Percentiles rank a stretch among this genome's conserved stretches.
phyloP scores from a whole-genome alignment of 352 stramenopile genomes.

The Pythium grandisporangium region DNA sequence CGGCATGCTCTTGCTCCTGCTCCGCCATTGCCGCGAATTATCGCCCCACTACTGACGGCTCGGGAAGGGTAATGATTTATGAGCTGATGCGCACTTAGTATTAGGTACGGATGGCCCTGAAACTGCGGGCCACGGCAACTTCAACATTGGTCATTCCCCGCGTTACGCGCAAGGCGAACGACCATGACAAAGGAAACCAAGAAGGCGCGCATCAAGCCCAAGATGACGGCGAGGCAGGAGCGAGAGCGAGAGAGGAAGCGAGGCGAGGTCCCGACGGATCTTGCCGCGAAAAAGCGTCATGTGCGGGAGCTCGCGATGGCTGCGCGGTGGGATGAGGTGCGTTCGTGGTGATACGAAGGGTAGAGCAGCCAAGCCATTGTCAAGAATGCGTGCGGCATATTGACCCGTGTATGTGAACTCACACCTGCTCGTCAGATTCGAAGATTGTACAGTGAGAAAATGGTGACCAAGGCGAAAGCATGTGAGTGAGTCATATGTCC shows the following conservation, averaged over 20 bases:
- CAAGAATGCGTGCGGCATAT: too few relatives aligned
- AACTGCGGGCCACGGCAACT: too few relatives aligned
- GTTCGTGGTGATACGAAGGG: too few relatives aligned
- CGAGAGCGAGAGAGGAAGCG: neutral
- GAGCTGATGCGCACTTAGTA: too few relatives aligned
- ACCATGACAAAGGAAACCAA: slow-evolving; percentile 3
- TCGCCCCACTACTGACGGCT: too few relatives aligned
- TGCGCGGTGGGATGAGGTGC: slow-evolving; percentile 43
- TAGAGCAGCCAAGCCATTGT: too few relatives aligned
- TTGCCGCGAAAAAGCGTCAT: slow-evolving; percentile 65
- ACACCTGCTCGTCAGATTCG: slow-evolving; percentile 30
- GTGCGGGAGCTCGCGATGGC: slow-evolving; percentile 55
- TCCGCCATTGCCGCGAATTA: neutral
- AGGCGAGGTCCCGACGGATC: slow-evolving; percentile 8
- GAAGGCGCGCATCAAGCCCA: slow-evolving; percentile 16
- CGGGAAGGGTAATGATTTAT: too few relatives aligned
- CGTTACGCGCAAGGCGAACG: neutral
- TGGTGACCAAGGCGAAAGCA: slow-evolving; percentile 47
- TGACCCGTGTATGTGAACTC: neutral
- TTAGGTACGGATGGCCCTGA: too few relatives aligned
- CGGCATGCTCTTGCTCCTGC: slow-evolving; percentile 1
- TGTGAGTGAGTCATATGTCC: slow-evolving; percentile 21
- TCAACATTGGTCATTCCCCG: neutral
- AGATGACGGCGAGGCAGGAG: slow-evolving; percentile 9
- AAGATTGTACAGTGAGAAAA: slow-evolving; percentile 55